Evolutionary conservation across 257 asterid genomes (phyloP).

Genomic region (Solanum paucissectum): DNA sequence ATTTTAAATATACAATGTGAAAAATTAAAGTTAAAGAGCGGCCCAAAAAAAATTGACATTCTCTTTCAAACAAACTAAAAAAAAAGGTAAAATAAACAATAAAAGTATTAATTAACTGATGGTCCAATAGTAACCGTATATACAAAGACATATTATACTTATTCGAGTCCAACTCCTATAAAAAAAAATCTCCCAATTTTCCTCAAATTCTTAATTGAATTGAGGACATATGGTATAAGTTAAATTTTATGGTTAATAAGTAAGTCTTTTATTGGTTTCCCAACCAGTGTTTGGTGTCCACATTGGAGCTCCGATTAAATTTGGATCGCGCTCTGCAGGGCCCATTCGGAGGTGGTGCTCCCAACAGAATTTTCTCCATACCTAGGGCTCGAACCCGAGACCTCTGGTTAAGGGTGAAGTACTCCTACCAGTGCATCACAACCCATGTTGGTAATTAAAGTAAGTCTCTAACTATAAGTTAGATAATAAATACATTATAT

Average conservation of each 20-base stretch:
- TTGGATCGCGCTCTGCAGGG: no score
- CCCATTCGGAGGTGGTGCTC: no score
- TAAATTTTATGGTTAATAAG: not conserved
- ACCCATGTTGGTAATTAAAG: not conserved
- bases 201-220: not conserved
- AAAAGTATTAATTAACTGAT: not conserved
- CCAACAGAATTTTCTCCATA: no score
- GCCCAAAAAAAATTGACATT: not conserved
- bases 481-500: not conserved
- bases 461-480: not conserved
- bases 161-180: not conserved
- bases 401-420: no score
- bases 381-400: no score
- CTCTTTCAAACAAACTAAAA: not conserved
- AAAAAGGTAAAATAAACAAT: not conserved
- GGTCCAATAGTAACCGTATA: not conserved
- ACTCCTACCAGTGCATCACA: no score
- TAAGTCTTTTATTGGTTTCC: no score
- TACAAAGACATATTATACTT: not conserved
- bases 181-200: not conserved
- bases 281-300: no score
- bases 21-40: not conserved
- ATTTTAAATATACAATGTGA: not conserved
- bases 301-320: no score
- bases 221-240: not conserved